Base-by-base conservation (phyloP, 495 filamentous ascomycete species). In the Peziza echinospora region DNA sequence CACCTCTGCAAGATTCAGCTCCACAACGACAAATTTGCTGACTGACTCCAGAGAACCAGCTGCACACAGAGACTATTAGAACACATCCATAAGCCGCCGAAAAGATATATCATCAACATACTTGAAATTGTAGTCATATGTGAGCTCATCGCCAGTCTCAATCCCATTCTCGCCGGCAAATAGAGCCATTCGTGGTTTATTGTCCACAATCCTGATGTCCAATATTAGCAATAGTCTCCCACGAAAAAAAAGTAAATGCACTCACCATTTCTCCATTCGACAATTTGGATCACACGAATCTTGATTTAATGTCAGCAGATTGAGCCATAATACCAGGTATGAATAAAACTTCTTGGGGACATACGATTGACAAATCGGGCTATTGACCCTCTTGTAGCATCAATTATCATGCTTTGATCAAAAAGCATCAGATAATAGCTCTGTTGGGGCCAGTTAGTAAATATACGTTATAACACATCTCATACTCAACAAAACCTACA, bases 51-150 rank as follows among this genome's bases (percentile, higher is more conserved):
- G 59, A 60, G 40, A 60, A 60, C 57, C 57, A 60, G 21, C 56
- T 58, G 30, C 47, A 24, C 13, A n/a, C n/a, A n/a, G n/a, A 43
- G n/a, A n/a, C 26, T n/a, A 16, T 10, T 22, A 24, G 23, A 25
- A 28, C 7, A 23, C 43, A 26, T 56, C 13, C 51, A 46, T 16
- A 44, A 40, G 19, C 41, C 8, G 16, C n/a, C n/a, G n/a, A n/a
- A n/a, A n/a, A n/a, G n/a, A n/a, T n/a, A n/a, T 26, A 24, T 16
- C 23, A 21, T 24, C 23, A 23, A 81, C 85, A 30, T 78, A 82
- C 71, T 93, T 81, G 59, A 97, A 97, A 61, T 97, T 97, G 70
- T 97, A 97, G 68, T 97, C 89, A 62, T 97, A 97, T n/a, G 85
- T 96, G 49, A 97, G 65, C 59, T 97, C 89, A 43, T 94, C 84